Percentiles rank a stretch among this genome's conserved stretches.
Conservation (phyloP, 2,329 filamentous ascomycete species). For the Colletotrichum paranaense region DNA sequence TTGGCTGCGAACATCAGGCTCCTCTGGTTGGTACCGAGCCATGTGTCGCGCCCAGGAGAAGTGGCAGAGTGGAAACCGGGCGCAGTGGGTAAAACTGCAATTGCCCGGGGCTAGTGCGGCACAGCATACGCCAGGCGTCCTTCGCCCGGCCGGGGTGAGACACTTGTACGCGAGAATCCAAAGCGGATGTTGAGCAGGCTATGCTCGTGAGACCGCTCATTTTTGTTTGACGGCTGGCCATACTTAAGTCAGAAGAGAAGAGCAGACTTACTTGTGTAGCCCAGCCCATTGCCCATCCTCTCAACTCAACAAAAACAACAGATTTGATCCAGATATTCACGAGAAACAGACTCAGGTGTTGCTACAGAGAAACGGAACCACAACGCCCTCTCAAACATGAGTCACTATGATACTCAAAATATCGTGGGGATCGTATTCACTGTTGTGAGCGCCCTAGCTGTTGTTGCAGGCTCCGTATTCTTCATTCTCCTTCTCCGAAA, state of each 20-base stretch:
- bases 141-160: slow-evolving; percentile 13
- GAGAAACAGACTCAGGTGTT: not conserved
- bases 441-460: slow-evolving; percentile 35
- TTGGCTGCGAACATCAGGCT: not conserved
- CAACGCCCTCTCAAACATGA: not conserved
- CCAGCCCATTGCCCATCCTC: not conserved
- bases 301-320: too few relatives aligned
- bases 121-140: not conserved
- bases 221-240: too few relatives aligned
- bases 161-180: not conserved
- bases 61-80: not conserved
- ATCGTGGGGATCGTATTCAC: slow-evolving; percentile 24
- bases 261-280: not conserved
- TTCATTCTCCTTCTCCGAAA: slow-evolving; percentile 40
- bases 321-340: too few relatives aligned
- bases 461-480: slow-evolving; percentile 36
- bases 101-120: slow-evolving; percentile 16
- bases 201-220: not conserved
- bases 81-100: too few relatives aligned
- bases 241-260: not conserved
- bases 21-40: not conserved
- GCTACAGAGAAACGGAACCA: not conserved
- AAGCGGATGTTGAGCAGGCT: not conserved
- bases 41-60: not conserved
- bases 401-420: not conserved